A percentile compares a stretch with the other conserved stretches of the same genome.
phyloP scores from a whole-genome alignment of 2,329 filamentous ascomycete genomes.

The Blastomyces silverae region DNA sequence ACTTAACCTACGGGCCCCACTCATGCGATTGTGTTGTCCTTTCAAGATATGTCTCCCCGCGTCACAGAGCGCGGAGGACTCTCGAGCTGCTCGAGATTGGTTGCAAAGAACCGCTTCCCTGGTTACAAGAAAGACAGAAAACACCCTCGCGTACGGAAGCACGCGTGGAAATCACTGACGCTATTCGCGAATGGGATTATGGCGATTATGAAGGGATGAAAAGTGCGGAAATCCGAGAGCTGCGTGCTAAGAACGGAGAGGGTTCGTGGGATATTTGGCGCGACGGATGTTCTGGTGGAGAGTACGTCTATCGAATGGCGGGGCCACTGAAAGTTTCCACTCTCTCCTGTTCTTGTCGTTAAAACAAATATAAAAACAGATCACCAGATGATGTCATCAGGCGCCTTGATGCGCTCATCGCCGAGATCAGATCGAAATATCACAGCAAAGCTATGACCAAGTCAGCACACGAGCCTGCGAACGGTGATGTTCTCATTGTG shows the following conservation, averaged over 20 bases:
- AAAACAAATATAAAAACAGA: slow-evolving; percentile 27
- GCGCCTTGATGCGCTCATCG: slow-evolving; percentile 68
- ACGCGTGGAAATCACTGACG: slow-evolving; percentile 60
- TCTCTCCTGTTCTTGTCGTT: not conserved
- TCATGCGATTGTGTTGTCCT: not conserved
- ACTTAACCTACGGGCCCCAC: not conserved
- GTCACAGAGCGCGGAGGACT: slow-evolving; percentile 77
- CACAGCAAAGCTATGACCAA: slow-evolving; percentile 58
- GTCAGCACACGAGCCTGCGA: slow-evolving; percentile 41
- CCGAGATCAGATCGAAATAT: slow-evolving; percentile 61
- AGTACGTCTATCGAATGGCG: slow-evolving; percentile 50
- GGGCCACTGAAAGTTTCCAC: not conserved
- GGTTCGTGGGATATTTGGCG: slow-evolving; percentile 73
- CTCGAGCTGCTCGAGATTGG: slow-evolving; percentile 78
- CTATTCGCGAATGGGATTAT: slow-evolving; percentile 81
- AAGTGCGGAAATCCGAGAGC: slow-evolving; percentile 58
- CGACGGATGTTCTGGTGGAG: slow-evolving; percentile 80
- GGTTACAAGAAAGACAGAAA: slow-evolving; percentile 44
- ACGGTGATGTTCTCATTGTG: slow-evolving; percentile 66
- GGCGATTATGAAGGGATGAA: slow-evolving; percentile 80
- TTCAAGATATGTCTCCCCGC: slow-evolving; percentile 71
- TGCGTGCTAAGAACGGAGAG: slow-evolving; percentile 51
- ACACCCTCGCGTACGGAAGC: slow-evolving; percentile 49
- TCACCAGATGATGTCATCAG: slow-evolving; percentile 64
- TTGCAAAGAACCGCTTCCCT: slow-evolving; percentile 62